These are phyloP conservation scores for Pachyrhizus erosus DNA, from an alignment of 306 rosid genomes.

Conservation along the genomic window DNA sequence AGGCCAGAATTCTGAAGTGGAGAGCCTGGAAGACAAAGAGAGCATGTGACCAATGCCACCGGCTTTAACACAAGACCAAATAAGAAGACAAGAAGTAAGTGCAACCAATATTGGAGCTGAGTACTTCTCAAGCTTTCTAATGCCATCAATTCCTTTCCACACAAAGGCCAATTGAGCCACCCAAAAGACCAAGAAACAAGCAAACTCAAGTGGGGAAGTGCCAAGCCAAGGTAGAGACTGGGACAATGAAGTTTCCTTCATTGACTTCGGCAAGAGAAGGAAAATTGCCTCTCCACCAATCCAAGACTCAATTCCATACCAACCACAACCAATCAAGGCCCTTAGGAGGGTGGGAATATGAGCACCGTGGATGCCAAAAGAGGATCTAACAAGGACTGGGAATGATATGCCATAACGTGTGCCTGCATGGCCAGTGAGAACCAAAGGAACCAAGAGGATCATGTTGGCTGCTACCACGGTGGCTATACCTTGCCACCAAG, in stretches of 20 bases:
- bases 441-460: slow-evolving; percentile 60
- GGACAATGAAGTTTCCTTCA: slow-evolving; percentile 51
- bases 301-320: slow-evolving; percentile 98
- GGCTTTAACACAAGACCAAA: slow-evolving; percentile 76
- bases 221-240: slow-evolving; percentile 70
- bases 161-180: slow-evolving; percentile 67
- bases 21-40: slow-evolving; percentile 70
- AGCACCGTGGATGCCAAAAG: slow-evolving; percentile 87
- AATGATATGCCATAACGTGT: slow-evolving; percentile 84
- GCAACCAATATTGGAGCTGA: slow-evolving; percentile 83
- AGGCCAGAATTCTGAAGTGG: slow-evolving; percentile 67
- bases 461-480: slow-evolving; percentile 78
- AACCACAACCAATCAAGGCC: slow-evolving; percentile 92
- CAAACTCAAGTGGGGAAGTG: slow-evolving; percentile 82
- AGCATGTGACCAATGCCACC: slow-evolving; percentile 86
- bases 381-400: slow-evolving; percentile 84
- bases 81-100: slow-evolving; percentile 62
- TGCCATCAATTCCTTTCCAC: slow-evolving; percentile 87
- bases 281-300: slow-evolving; percentile 93
- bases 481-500: slow-evolving; percentile 97
- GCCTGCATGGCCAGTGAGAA: slow-evolving; percentile 86
- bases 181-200: slow-evolving; percentile 76
- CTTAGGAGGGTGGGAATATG: slow-evolving; percentile 83
- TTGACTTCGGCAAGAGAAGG: slow-evolving; percentile 66
- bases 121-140: slow-evolving; percentile 74